These are phyloP conservation scores for Trichoderma koningii DNA, from an alignment of 2,329 filamentous ascomycete species.

Conservation along the genomic window DNA sequence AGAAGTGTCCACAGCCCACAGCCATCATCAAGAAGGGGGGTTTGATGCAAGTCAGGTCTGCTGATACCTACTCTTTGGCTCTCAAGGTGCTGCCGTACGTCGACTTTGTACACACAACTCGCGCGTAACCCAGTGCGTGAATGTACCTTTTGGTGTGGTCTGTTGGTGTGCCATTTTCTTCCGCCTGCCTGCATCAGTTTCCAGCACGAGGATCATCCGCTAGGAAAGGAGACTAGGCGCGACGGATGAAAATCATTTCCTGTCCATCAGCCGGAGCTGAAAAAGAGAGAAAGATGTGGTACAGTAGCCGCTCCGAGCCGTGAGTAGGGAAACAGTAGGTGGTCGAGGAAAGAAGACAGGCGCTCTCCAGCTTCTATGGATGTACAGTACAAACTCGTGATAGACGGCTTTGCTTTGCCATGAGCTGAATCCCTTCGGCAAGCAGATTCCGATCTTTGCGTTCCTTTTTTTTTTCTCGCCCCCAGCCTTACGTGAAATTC, in stretches of 20 bases:
- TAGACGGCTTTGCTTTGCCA: neutral
- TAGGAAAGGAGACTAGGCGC: constrained; percentile 16
- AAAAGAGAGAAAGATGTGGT: neutral
- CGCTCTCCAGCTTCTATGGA: neutral
- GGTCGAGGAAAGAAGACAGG: too few species aligned
- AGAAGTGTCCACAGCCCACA: neutral
- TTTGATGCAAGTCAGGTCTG: neutral
- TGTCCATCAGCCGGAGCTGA: constrained; percentile 5
- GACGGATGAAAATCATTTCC: constrained; percentile 14
- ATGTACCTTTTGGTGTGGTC: too few species aligned
- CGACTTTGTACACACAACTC: neutral
- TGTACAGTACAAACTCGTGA: neutral
- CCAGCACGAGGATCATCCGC: constrained; percentile 20
- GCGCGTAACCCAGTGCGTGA: too few species aligned
- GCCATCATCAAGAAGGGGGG: neutral
- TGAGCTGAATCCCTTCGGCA: constrained; percentile 13
- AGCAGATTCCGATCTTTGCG: constrained; percentile 20
- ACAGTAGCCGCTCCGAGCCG: too few species aligned
- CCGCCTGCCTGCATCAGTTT: constrained; percentile 4
- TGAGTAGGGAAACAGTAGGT: too few species aligned
- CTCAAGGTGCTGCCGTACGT: neutral
- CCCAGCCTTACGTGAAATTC: constrained; percentile 6
- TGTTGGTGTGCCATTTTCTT: neutral
- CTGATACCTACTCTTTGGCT: neutral
- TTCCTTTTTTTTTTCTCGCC: neutral